phyloP scores from a whole-genome alignment of 176 grass and related monocot species.

The Aegilops umbellulata region DNA sequence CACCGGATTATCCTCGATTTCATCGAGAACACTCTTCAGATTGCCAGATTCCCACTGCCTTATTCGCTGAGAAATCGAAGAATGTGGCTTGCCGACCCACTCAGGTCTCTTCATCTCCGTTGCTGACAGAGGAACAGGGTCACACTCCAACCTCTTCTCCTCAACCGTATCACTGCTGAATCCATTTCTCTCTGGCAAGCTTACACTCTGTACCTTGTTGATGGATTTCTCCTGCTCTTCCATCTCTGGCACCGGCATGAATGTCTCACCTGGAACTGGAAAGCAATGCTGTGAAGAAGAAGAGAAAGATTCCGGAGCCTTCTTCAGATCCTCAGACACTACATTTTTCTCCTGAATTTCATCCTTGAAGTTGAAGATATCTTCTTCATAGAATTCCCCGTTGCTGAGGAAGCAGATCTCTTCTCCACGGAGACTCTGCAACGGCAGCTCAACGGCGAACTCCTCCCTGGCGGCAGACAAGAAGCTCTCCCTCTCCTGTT shows the following conservation, averaged over 20 bases:
- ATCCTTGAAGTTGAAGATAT: not conserved
- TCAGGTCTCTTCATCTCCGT: conserved; percentile 33
- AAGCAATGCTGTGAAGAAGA: not conserved
- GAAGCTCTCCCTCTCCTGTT: not conserved
- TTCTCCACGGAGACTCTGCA: not conserved
- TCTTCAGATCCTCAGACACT: conserved; percentile 30
- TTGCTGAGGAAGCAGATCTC: not conserved
- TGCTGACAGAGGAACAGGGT: not conserved
- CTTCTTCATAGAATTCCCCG: not conserved
- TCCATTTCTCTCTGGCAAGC: not conserved
- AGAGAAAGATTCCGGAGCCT: not conserved
- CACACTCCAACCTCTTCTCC: conserved; percentile 45
- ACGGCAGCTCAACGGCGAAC: not conserved
- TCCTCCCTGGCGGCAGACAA: no score
- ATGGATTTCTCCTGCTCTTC: conserved; percentile 7
- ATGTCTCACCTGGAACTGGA: not conserved
- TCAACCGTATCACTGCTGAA: not conserved
- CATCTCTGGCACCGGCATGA: not conserved
- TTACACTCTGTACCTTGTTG: not conserved
- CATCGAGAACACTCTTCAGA: conserved; percentile 8
- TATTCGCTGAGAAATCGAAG: conserved; percentile 31
- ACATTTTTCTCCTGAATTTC: conserved; percentile 40
- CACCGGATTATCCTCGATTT: not conserved
- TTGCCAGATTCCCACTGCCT: conserved; percentile 35
- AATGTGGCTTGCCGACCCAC: not conserved